Conservation (phyloP, 352 stramenopile genomes). For the Pythium periplocum region DNA sequence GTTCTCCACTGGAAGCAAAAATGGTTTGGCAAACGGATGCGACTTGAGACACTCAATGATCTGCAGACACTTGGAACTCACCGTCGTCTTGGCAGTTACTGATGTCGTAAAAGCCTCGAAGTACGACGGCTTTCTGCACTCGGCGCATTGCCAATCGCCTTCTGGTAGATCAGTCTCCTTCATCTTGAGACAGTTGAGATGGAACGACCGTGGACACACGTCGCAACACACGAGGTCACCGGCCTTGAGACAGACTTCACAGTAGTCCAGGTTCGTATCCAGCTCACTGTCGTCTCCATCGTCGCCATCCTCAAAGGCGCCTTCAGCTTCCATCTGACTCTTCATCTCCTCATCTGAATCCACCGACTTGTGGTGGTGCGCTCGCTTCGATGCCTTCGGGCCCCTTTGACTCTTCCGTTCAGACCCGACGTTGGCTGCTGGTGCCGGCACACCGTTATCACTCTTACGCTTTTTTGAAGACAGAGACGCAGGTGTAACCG, state of each 20-base stretch:
- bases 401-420: slow-evolving; percentile 1
- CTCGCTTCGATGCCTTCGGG: slow-evolving; percentile 1
- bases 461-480: slow-evolving; percentile 10
- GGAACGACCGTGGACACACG: slow-evolving; percentile 89
- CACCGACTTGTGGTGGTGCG: slow-evolving; percentile 5
- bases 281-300: slow-evolving; percentile 45
- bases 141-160: slow-evolving; percentile 76
- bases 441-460: neutral
- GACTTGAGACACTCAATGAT: slow-evolving; percentile 64
- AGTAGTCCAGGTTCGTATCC: slow-evolving; percentile 81
- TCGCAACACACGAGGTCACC: slow-evolving; percentile 90
- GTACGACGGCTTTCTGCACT: slow-evolving; percentile 71
- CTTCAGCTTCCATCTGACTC: neutral
- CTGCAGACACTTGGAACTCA: slow-evolving; percentile 60
- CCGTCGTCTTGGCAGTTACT: slow-evolving; percentile 43
- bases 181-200: slow-evolving; percentile 80
- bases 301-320: slow-evolving; percentile 7
- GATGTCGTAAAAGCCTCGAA: slow-evolving; percentile 43
- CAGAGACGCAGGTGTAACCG: neutral
- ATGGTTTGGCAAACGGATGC: slow-evolving; percentile 77
- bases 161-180: slow-evolving; percentile 65
- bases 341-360: slow-evolving; percentile 2
- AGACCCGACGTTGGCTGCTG: no score
- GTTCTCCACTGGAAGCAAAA: slow-evolving; percentile 68
- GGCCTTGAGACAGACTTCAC: slow-evolving; percentile 71